Evolutionary conservation across 768 basidiomycete species (phyloP).

Genomic region (Termitomyces sp.): DNA sequence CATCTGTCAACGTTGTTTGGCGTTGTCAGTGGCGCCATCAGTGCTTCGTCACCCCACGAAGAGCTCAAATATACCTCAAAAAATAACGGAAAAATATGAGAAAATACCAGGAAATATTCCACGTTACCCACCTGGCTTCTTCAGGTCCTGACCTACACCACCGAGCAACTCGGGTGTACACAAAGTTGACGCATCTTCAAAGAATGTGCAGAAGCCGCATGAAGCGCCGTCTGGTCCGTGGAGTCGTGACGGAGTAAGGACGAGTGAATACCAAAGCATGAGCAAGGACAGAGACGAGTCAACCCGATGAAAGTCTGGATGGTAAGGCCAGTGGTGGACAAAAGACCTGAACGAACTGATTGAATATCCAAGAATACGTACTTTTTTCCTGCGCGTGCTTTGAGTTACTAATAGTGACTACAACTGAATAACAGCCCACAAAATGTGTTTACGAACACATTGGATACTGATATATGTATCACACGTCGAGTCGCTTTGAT

Average conservation of each 20-base stretch:
- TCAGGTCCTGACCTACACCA: no score
- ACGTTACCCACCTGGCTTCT: no score
- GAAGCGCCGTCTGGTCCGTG: slow-evolving; percentile 45
- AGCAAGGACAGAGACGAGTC: slow-evolving; percentile 30
- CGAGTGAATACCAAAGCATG: slow-evolving; percentile 29
- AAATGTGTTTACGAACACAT: background rate
- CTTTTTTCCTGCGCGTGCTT: background rate
- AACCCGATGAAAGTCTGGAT: slow-evolving; percentile 30
- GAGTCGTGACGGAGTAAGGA: slow-evolving; percentile 36
- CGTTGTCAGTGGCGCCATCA: no score
- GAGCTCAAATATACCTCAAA: no score
- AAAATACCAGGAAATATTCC: no score
- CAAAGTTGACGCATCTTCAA: slow-evolving; percentile 41
- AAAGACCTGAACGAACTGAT: slow-evolving; percentile 23
- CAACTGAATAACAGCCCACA: background rate
- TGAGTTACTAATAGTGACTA: no score
- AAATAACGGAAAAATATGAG: no score
- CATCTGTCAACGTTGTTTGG: no score
- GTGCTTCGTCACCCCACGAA: no score
- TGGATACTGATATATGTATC: background rate
- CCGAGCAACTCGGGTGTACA: slow-evolving; percentile 37
- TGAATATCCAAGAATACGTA: slow-evolving; percentile 12
- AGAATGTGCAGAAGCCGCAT: slow-evolving; percentile 42
- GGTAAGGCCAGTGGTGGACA: slow-evolving; percentile 32
- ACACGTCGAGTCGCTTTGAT: background rate